These are phyloP conservation scores for Carnegiea gigantea DNA, from an alignment of 179 eudicot genomes.

Conservation along the genomic window DNA sequence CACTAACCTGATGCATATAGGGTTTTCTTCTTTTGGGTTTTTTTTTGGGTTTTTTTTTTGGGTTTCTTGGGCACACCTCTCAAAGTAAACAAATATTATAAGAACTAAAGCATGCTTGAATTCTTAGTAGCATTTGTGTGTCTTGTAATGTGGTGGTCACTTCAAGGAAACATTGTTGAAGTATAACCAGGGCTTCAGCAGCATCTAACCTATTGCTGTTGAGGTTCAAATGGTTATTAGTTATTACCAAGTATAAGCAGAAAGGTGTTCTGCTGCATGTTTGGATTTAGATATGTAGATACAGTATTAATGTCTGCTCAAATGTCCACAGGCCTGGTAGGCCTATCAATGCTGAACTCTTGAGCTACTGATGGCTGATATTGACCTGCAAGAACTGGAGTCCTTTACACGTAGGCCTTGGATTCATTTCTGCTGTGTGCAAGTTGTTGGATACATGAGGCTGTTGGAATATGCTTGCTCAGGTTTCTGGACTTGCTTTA, in stretches of 20 bases:
- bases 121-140: neutral
- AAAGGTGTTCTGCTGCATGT: neutral
- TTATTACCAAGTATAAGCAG: neutral
- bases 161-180: neutral
- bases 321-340: neutral
- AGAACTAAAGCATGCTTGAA: neutral
- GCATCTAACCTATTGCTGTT: neutral
- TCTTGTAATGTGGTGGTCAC: neutral
- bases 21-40: no score
- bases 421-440: neutral
- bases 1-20: neutral
- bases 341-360: neutral
- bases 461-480: neutral
- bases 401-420: neutral
- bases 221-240: neutral
- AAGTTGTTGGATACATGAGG: neutral
- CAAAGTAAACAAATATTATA: neutral
- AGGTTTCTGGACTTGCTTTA: neutral
- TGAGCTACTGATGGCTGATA: neutral
- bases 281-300: neutral
- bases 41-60: no score
- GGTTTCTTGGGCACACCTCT: neutral
- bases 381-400: neutral
- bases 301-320: neutral
- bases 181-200: neutral